A percentile compares a stretch with the other conserved stretches of the same genome.
Conservation (phyloP, 2,329 filamentous ascomycete genomes). For the Sporothrix protearum region DNA sequence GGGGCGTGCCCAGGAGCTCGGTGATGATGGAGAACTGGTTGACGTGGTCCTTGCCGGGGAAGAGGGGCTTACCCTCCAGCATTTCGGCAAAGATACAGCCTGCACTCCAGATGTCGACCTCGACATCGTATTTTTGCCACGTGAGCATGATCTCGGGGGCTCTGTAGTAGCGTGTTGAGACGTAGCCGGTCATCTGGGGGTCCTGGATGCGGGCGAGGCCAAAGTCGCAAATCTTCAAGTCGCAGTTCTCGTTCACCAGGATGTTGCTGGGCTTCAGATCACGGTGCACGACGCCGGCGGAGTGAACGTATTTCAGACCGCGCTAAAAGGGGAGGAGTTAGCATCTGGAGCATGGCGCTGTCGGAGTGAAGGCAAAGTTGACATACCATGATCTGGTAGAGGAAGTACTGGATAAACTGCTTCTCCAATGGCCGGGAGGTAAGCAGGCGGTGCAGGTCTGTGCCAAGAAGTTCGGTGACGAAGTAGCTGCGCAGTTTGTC, state of each 20-base stretch:
- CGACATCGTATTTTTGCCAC: slow-evolving; percentile 99
- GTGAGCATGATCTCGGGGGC: slow-evolving; percentile 99
- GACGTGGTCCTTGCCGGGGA: slow-evolving; percentile 98
- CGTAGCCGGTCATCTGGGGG: slow-evolving; percentile 98
- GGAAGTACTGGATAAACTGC: slow-evolving; percentile 99
- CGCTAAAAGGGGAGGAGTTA: slow-evolving; percentile 54
- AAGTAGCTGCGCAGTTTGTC: slow-evolving; percentile 69
- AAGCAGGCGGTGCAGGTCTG: slow-evolving; percentile 90
- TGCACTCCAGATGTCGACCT: slow-evolving; percentile 99
- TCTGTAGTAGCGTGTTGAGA: slow-evolving; percentile 97
- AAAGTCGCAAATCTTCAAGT: slow-evolving; percentile 99
- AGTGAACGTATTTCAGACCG: slow-evolving; percentile 98
- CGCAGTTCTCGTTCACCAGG: slow-evolving; percentile 98
- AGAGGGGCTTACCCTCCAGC: slow-evolving; percentile 96
- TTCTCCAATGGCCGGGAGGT: slow-evolving; percentile 96
- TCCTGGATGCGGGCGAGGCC: slow-evolving; percentile 96
- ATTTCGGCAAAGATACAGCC: slow-evolving; percentile 99
- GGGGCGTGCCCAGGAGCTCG: slow-evolving; percentile 90
- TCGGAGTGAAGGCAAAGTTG: background rate
- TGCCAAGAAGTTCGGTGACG: slow-evolving; percentile 94
- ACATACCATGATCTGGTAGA: slow-evolving; percentile 95
- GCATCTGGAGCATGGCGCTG: slow-evolving; percentile 21
- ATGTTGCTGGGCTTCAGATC: slow-evolving; percentile 99
- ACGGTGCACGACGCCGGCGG: slow-evolving; percentile 93
- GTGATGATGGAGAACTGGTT: slow-evolving; percentile 99